Percentiles rank a stretch among this genome's conserved stretches.
Evolutionary conservation across 2,329 filamentous ascomycete species (phyloP).

Genomic region (Parafenestella ontariensis): DNA sequence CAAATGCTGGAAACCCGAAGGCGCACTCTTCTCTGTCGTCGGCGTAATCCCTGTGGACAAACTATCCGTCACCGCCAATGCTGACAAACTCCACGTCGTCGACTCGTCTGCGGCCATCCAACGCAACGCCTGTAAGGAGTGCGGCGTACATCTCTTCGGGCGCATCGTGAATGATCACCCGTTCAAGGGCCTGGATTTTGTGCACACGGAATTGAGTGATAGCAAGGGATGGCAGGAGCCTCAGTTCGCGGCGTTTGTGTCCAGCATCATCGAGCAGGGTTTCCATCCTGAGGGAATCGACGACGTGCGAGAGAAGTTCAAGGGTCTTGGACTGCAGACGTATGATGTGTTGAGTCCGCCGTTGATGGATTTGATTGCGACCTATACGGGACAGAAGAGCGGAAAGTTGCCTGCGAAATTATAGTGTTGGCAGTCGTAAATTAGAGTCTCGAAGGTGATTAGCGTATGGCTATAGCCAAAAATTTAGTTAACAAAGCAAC

Average conservation of each 20-base stretch:
- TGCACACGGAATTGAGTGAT: constrained; percentile 68
- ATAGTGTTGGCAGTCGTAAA: constrained; percentile 7
- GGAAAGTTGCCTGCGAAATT: constrained; percentile 39
- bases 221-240: constrained; percentile 73
- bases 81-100: constrained; percentile 63
- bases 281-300: constrained; percentile 63
- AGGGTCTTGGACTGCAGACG: constrained; percentile 62
- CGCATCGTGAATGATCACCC: constrained; percentile 70
- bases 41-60: constrained; percentile 65
- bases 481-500: no score
- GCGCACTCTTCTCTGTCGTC: constrained; percentile 69
- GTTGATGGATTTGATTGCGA: constrained; percentile 64
- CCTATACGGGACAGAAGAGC: constrained; percentile 61
- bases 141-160: constrained; percentile 69
- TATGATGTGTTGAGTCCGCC: constrained; percentile 69
- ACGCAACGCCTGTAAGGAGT: constrained; percentile 55
- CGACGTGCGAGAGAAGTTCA: constrained; percentile 62
- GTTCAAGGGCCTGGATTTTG: constrained; percentile 74
- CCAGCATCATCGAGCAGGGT: constrained; percentile 72
- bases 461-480: no score
- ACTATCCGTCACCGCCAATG: constrained; percentile 64
- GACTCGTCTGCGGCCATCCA: constrained; percentile 63
- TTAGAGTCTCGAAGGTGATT: neutral
- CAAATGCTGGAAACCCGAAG: constrained; percentile 73
- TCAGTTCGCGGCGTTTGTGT: constrained; percentile 73